Evolutionary conservation across 2,329 filamentous ascomycete species (phyloP).

Genomic region (Trichoderma polysporum): DNA sequence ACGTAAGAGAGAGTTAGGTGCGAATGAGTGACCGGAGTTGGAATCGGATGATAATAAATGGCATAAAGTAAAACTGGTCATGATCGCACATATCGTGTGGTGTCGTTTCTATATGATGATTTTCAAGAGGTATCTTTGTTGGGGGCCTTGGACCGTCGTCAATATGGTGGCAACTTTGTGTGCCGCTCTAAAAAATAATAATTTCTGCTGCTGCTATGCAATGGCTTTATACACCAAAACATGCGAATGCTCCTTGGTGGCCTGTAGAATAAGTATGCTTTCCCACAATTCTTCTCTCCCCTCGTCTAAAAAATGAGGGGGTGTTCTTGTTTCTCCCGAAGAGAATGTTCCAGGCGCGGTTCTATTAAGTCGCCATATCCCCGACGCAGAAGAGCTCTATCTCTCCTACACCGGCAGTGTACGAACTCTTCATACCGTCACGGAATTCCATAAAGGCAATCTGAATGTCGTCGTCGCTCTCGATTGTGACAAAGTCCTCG

Average conservation of each 20-base stretch:
- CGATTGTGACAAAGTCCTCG: constrained; percentile 88
- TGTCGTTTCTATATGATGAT: constrained; percentile 35
- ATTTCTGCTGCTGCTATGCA: constrained; percentile 14
- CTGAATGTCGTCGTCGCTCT: constrained; percentile 94
- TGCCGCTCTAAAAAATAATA: constrained; percentile 23
- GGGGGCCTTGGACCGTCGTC: constrained; percentile 20
- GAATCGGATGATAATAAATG: constrained; percentile 17
- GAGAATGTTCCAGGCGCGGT: background rate
- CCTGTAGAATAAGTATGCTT: constrained; percentile 6
- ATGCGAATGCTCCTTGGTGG: constrained; percentile 30
- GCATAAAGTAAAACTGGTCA: constrained; percentile 20
- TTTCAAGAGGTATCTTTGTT: constrained; percentile 25
- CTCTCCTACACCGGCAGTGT: constrained; percentile 74
- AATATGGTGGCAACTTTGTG: constrained; percentile 17
- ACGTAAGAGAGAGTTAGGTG: background rate
- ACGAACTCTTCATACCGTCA: constrained; percentile 60
- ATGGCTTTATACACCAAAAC: constrained; percentile 33
- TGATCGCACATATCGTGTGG: constrained; percentile 30
- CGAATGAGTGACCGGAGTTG: constrained; percentile 21
- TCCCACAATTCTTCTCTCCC: background rate
- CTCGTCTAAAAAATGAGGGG: background rate
- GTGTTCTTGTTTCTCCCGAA: constrained; percentile 1
- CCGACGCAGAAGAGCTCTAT: constrained; percentile 82
- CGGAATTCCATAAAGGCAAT: constrained; percentile 95
- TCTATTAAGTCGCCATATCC: constrained; percentile 38